Evolutionary conservation across 495 filamentous ascomycete genomes (phyloP).

Genomic region (Neurospora sp.): DNA sequence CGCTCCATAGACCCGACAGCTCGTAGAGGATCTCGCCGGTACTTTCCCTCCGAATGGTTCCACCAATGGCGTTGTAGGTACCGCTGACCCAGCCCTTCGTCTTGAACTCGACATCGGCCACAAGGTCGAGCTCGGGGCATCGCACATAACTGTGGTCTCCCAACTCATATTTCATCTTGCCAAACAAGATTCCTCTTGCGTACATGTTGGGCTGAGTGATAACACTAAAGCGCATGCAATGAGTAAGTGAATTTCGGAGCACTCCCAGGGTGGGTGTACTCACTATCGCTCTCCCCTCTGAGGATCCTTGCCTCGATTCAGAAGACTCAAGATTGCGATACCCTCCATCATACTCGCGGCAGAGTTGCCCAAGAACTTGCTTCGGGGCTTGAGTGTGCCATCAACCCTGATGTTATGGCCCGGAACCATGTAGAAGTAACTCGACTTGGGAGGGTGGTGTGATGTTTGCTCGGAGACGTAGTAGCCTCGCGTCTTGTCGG

Average conservation of each 20-base stretch:
- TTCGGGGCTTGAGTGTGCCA: slow-evolving; percentile 90
- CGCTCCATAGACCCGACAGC: slow-evolving; percentile 85
- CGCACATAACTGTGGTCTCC: slow-evolving; percentile 93
- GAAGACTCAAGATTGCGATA: slow-evolving; percentile 72
- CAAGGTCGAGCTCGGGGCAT: slow-evolving; percentile 76
- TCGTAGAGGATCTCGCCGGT: slow-evolving; percentile 82
- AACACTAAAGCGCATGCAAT: slow-evolving; percentile 41
- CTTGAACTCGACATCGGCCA: slow-evolving; percentile 97
- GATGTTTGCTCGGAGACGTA: slow-evolving; percentile 92
- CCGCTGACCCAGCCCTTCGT: slow-evolving; percentile 96
- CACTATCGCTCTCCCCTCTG: slow-evolving; percentile 79
- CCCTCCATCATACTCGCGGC: slow-evolving; percentile 98
- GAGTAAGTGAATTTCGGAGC: not conserved
- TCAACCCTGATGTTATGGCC: slow-evolving; percentile 93
- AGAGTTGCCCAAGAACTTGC: slow-evolving; percentile 93
- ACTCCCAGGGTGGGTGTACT: slow-evolving; percentile 21
- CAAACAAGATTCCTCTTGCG: slow-evolving; percentile 91
- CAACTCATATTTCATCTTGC: slow-evolving; percentile 99
- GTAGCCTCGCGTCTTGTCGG: slow-evolving; percentile 75
- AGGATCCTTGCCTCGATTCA: slow-evolving; percentile 60
- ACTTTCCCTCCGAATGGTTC: slow-evolving; percentile 80
- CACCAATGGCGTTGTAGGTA: slow-evolving; percentile 92
- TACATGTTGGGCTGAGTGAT: slow-evolving; percentile 99
- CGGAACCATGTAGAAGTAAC: slow-evolving; percentile 98
- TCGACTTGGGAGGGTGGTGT: slow-evolving; percentile 96